Percentiles rank a stretch among this genome's conserved stretches.
Evolutionary conservation across 352 stramenopile genomes (phyloP).

Genomic region (Phytophthora litchii): DNA sequence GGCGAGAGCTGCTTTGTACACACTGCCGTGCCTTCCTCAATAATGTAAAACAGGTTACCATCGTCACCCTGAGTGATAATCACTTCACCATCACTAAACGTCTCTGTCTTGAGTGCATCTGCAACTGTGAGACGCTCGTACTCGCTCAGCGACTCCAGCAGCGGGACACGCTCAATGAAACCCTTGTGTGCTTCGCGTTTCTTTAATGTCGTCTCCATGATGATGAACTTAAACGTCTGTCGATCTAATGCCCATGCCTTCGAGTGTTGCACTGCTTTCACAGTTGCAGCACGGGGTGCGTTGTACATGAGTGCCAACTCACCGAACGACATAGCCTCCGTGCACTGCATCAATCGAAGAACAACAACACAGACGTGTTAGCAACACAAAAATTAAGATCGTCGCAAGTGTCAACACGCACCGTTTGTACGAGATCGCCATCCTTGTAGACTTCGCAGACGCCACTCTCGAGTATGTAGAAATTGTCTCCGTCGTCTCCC

Average conservation of each 20-base stretch:
- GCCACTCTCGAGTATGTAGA: constrained; percentile 95
- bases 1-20: constrained; percentile 87
- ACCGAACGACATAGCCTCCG: constrained; percentile 93
- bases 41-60: constrained; percentile 92
- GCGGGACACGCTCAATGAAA: constrained; percentile 89
- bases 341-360: constrained; percentile 53
- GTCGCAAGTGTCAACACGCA: constrained; percentile 22
- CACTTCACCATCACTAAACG: constrained; percentile 87
- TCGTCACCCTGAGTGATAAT: constrained; percentile 92
- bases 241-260: constrained; percentile 93
- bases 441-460: constrained; percentile 92
- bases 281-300: constrained; percentile 94
- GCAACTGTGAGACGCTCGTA: constrained; percentile 91
- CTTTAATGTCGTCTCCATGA: constrained; percentile 92
- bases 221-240: constrained; percentile 92
- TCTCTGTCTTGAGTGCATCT: constrained; percentile 81
- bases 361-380: neutral
- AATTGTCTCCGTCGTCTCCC: constrained; percentile 92
- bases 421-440: constrained; percentile 82
- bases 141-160: constrained; percentile 92
- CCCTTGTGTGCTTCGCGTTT: constrained; percentile 88
- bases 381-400: neutral
- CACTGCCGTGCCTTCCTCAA: constrained; percentile 80
- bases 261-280: constrained; percentile 90
- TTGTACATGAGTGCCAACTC: constrained; percentile 98